Percentiles rank a stretch among this genome's conserved stretches.
These are phyloP conservation scores for Phyllosticta citriasiana DNA, from an alignment of 2,329 filamentous ascomycete genomes.

Conservation along the genomic window DNA sequence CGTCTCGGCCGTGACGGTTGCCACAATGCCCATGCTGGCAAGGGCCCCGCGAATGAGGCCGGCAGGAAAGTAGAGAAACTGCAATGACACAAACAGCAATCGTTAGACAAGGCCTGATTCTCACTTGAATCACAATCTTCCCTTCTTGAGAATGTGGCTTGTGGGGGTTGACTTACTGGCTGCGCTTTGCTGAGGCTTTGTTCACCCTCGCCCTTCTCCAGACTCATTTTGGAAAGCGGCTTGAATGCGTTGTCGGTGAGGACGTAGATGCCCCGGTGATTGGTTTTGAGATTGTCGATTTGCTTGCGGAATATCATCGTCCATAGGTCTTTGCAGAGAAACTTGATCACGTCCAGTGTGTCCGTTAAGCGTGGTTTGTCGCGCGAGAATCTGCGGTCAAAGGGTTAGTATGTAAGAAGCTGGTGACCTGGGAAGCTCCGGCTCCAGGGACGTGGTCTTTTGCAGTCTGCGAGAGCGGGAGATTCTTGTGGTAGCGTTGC, in stretches of 20 bases:
- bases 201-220: conserved; percentile 39
- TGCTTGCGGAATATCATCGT: conserved; percentile 90
- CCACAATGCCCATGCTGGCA: conserved; percentile 81
- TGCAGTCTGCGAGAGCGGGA: not conserved
- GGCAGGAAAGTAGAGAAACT: conserved; percentile 94
- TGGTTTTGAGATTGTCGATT: conserved; percentile 97
- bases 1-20: conserved; percentile 84
- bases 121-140: not conserved
- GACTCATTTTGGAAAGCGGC: conserved; percentile 81
- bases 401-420: not conserved
- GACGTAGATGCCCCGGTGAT: conserved; percentile 93
- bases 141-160: not conserved
- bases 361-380: conserved; percentile 83
- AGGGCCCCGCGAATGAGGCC: conserved; percentile 87
- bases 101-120: not conserved
- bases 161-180: conserved; percentile 49
- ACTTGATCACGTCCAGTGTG: conserved; percentile 93
- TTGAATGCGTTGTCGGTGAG: conserved; percentile 88
- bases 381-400: conserved; percentile 58
- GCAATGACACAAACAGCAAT: not conserved
- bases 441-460: not conserved
- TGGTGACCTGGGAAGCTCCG: not conserved
- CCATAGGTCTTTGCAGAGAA: conserved; percentile 98
- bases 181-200: conserved; percentile 44
- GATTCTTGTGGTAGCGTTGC: not conserved